These are phyloP conservation scores for Arthrobotrys entomopaga DNA, from an alignment of 2,329 filamentous ascomycete genomes.

Conservation along the genomic window DNA sequence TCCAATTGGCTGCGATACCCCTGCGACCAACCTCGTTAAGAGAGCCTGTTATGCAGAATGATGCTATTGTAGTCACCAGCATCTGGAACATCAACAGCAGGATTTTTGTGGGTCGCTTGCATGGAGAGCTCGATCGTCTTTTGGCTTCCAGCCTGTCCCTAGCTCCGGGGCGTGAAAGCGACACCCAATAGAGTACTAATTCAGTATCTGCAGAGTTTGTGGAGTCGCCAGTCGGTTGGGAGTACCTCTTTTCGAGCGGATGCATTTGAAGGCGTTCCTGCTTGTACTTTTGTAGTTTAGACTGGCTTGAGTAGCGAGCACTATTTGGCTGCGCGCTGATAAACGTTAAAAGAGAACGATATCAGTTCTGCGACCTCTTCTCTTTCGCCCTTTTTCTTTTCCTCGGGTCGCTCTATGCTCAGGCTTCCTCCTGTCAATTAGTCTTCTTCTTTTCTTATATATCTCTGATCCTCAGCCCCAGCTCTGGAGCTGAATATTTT, in stretches of 20 bases:
- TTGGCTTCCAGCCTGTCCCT: constrained; percentile 14
- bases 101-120: constrained; percentile 14
- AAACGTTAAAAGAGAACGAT: constrained; percentile 42
- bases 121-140: constrained; percentile 25
- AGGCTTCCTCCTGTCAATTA: constrained; percentile 54
- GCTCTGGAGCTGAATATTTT: constrained; percentile 27
- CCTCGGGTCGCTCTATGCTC: constrained; percentile 52
- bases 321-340: constrained; percentile 28
- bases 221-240: constrained; percentile 51
- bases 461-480: constrained; percentile 28
- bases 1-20: constrained; percentile 39
- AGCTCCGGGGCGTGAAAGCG: constrained; percentile 37
- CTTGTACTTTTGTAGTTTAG: constrained; percentile 50
- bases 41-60: constrained; percentile 53
- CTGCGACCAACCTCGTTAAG: constrained; percentile 30
- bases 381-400: constrained; percentile 28
- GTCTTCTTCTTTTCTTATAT: constrained; percentile 33
- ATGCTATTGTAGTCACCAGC: constrained; percentile 49
- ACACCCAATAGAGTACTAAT: constrained; percentile 48
- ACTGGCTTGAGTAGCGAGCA: constrained; percentile 32
- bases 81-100: constrained; percentile 50
- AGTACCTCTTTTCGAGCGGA: constrained; percentile 34
- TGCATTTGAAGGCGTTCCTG: constrained; percentile 39
- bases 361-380: constrained; percentile 25
- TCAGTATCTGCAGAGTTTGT: constrained; percentile 51